phyloP scores from a whole-genome alignment of 345 rosid species.

The Linum tenue region DNA sequence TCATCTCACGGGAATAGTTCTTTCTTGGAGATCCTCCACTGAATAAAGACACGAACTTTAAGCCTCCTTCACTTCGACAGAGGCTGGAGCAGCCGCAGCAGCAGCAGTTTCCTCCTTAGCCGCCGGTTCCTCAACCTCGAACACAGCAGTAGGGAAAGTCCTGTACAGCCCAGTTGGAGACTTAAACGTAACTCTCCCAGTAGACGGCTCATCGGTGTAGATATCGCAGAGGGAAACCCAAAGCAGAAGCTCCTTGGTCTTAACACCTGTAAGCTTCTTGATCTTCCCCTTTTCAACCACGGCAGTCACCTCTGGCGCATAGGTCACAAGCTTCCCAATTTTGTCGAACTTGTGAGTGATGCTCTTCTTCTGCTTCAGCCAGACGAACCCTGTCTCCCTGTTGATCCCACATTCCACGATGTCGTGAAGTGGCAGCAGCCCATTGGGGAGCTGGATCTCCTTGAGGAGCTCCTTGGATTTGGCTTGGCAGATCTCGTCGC shows the following conservation, averaged over 20 bases:
- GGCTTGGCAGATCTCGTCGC: slow-evolving; percentile 37
- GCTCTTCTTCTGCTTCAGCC: slow-evolving; percentile 45
- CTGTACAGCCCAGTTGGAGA: slow-evolving; percentile 40
- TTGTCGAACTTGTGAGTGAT: slow-evolving; percentile 31
- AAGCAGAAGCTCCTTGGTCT: slow-evolving; percentile 45
- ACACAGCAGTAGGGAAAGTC: slow-evolving; percentile 30
- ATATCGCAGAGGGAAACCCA: slow-evolving; percentile 56
- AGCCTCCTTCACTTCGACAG: neutral
- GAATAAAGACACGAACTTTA: neutral
- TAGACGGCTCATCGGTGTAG: slow-evolving; percentile 23
- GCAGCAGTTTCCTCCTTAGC: neutral
- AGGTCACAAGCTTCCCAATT: slow-evolving; percentile 33
- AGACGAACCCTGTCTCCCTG: slow-evolving; percentile 44
- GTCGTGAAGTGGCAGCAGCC: slow-evolving; percentile 47
- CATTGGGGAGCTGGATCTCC: slow-evolving; percentile 38
- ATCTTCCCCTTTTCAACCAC: slow-evolving; percentile 43
- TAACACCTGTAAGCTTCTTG: slow-evolving; percentile 38
- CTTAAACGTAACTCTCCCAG: slow-evolving; percentile 33
- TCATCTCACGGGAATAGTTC: too few relatives aligned
- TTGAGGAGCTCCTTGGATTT: slow-evolving; percentile 42
- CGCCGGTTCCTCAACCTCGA: neutral
- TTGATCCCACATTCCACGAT: slow-evolving; percentile 46
- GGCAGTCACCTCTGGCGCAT: slow-evolving; percentile 45
- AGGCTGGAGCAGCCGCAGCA: neutral
- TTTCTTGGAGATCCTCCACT: neutral